Evolutionary conservation across 2,329 filamentous ascomycete genomes (phyloP).

Genomic region (Neophaeococcomyces mojaviensis): DNA sequence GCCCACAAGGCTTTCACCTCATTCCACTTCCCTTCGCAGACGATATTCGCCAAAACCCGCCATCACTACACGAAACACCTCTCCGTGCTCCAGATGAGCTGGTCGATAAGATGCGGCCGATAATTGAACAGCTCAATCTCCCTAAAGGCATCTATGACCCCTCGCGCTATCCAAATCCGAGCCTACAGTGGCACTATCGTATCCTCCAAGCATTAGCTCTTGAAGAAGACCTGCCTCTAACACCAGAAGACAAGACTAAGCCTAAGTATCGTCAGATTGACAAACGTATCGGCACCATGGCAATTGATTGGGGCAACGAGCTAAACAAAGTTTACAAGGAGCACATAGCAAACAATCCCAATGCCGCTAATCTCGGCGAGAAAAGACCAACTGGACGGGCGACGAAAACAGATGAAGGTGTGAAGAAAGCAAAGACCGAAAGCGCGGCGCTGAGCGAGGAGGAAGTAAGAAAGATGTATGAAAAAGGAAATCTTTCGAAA

Average conservation of each 20-base stretch:
- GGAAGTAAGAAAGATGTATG: constrained; percentile 34
- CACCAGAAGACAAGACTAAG: constrained; percentile 67
- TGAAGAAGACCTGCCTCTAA: constrained; percentile 78
- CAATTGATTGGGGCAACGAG: constrained; percentile 66
- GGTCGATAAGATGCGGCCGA: constrained; percentile 70
- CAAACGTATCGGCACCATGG: constrained; percentile 73
- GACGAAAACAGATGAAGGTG: constrained; percentile 20
- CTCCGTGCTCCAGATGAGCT: constrained; percentile 60
- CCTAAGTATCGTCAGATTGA: constrained; percentile 83
- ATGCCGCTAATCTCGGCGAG: constrained; percentile 35
- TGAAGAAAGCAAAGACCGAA: constrained; percentile 43
- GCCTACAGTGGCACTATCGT: constrained; percentile 93
- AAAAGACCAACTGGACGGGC: constrained; percentile 35
- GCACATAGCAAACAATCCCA: constrained; percentile 34
- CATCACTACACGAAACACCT: constrained; percentile 41
- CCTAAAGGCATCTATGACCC: constrained; percentile 81
- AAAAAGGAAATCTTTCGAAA: constrained; percentile 38
- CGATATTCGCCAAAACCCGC: constrained; percentile 70
- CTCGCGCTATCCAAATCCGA: constrained; percentile 79
- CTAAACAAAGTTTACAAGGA: constrained; percentile 53
- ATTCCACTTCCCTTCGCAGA: constrained; percentile 83
- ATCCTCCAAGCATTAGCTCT: constrained; percentile 87
- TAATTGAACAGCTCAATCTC: constrained; percentile 77
- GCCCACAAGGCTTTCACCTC: constrained; percentile 35
- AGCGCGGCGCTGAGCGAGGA: constrained; percentile 24